A percentile compares a stretch with the other conserved stretches of the same genome.
Evolutionary conservation across 1,284 basidiomycete genomes (phyloP).

Genomic region (Rhodofomes roseus): DNA sequence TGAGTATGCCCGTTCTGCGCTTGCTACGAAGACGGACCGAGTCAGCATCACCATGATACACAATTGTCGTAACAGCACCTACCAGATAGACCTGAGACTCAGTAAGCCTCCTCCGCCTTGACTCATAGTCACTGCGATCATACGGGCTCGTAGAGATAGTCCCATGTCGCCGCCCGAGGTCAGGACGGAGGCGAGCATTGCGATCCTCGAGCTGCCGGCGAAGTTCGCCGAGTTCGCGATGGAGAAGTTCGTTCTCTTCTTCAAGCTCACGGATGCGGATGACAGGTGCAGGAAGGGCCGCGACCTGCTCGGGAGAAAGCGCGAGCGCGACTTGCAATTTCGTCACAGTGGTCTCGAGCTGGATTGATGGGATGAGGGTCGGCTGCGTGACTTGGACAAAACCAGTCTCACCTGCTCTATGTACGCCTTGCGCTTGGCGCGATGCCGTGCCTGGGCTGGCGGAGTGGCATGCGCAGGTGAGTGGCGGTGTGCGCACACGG

Average conservation of each 20-base stretch:
- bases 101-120: conserved; percentile 47
- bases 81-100: conserved; percentile 64
- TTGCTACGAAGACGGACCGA: conserved; percentile 3
- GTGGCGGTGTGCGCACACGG: not conserved
- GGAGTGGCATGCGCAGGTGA: not conserved
- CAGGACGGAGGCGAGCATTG: conserved; percentile 26
- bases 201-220: conserved; percentile 48
- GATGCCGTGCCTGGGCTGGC: conserved; percentile 83
- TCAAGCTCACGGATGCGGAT: conserved; percentile 73
- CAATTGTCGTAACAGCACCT: conserved; percentile 11
- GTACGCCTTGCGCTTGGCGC: conserved; percentile 91
- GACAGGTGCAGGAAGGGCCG: conserved; percentile 63
- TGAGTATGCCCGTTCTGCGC: conserved; percentile 30
- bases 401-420: conserved; percentile 71
- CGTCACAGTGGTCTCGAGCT: conserved; percentile 80
- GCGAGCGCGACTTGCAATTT: conserved; percentile 73
- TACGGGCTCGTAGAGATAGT: conserved; percentile 18
- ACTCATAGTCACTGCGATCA: conserved; percentile 51
- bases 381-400: not conserved
- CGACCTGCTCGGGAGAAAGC: conserved; percentile 65
- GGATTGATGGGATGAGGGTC: conserved; percentile 7
- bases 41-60: conserved; percentile 4
- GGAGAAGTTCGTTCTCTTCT: conserved; percentile 64
- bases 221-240: conserved; percentile 67
- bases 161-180: conserved; percentile 23